These are phyloP conservation scores for Cryptosporidium bovis DNA, from an alignment of 169 alveolate species.

Conservation along the genomic window DNA sequence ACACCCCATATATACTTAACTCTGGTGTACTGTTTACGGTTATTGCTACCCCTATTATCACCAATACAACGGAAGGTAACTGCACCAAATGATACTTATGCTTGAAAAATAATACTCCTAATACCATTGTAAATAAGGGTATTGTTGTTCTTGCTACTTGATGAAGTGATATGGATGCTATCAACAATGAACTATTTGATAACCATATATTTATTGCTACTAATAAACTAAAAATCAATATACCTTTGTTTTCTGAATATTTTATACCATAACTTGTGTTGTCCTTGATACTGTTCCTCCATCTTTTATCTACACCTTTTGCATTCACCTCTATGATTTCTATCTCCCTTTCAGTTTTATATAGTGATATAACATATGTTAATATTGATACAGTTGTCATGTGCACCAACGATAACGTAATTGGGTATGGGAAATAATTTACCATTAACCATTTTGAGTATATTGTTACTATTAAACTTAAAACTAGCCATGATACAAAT, in stretches of 20 bases:
- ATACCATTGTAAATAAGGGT: constrained; percentile 71
- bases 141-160: constrained; percentile 71
- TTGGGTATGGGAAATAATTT: constrained; percentile 70
- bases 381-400: constrained; percentile 16
- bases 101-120: constrained; percentile 24
- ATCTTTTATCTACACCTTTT: background rate
- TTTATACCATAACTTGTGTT: too few species aligned
- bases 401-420: constrained; percentile 47
- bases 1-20: constrained; percentile 29
- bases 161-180: constrained; percentile 50
- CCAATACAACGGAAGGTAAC: constrained; percentile 59
- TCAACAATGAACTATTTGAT: constrained; percentile 44
- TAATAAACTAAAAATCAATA: constrained; percentile 28
- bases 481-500: constrained; percentile 23
- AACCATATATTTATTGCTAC: constrained; percentile 74
- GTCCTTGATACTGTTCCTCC: too few species aligned
- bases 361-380: background rate
- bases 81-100: constrained; percentile 33
- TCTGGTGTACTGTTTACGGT: constrained; percentile 65
- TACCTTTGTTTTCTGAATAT: constrained; percentile 15
- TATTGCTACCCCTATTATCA: constrained; percentile 69
- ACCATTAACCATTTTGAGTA: constrained; percentile 62
- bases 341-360: background rate
- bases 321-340: background rate
- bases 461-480: constrained; percentile 48